Conservation (phyloP, 768 basidiomycete genomes). For the Tulasnella sp. region DNA sequence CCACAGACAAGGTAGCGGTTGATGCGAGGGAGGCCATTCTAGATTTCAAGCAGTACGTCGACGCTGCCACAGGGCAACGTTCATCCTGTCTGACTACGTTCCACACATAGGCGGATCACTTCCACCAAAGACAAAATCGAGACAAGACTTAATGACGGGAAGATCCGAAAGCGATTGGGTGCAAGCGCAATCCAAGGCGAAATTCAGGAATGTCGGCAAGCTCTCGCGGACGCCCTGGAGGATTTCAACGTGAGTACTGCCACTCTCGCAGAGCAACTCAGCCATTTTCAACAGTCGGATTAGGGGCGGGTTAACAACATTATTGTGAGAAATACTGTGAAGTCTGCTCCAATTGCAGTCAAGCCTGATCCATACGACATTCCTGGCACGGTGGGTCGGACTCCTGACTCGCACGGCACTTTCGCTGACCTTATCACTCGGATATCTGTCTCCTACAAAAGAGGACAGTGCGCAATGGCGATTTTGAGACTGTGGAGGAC, state of each 20-base stretch:
- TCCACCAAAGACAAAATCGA: background rate
- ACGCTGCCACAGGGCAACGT: background rate
- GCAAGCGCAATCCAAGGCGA: background rate
- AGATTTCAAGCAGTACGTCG: background rate
- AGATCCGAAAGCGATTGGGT: background rate
- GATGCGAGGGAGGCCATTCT: background rate
- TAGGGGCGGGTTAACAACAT: background rate
- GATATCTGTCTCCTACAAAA: background rate
- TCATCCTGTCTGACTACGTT: background rate
- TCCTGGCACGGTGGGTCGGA: background rate
- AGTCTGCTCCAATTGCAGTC: background rate
- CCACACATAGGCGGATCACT: background rate
- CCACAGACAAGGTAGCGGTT: background rate
- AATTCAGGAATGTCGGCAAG: slow-evolving; percentile 1
- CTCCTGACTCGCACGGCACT: background rate
- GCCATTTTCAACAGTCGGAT: background rate
- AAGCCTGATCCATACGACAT: background rate
- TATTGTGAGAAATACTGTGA: background rate
- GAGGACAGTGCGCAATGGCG: background rate
- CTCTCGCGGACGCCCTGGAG: background rate
- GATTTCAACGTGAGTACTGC: background rate
- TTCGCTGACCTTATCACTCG: background rate
- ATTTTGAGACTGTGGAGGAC: background rate
- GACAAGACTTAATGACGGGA: background rate
- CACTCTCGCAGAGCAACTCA: background rate